Evolutionary conservation across 176 grass and related monocot species (phyloP).

Genomic region (Oryza punctata): DNA sequence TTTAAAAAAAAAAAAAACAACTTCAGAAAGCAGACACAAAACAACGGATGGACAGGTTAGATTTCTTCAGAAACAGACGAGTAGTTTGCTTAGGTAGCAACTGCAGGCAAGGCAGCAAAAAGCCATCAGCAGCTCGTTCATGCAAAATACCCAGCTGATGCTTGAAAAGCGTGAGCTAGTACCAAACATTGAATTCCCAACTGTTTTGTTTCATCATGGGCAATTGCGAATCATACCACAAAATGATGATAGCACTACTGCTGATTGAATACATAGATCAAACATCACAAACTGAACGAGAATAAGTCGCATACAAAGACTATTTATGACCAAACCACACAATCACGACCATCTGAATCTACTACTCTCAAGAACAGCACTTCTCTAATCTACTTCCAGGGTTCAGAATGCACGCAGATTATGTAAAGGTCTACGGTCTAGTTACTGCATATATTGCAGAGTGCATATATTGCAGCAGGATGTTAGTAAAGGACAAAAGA

Average conservation of each 20-base stretch:
- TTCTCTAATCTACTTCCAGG: not conserved
- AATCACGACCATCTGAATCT: not conserved
- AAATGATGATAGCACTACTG: not conserved
- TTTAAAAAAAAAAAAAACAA: no score
- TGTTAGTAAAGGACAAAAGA: not conserved
- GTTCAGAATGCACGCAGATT: not conserved
- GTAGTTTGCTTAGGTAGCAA: no score
- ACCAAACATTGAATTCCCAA: no score
- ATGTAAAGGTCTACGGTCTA: conserved; percentile 22
- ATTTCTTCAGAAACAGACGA: no score
- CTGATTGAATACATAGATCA: not conserved
- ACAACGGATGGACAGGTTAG: no score
- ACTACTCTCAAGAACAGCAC: not conserved
- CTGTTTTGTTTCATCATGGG: not conserved
- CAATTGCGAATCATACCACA: conserved; percentile 9
- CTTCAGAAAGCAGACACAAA: no score
- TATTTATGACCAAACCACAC: conserved; percentile 3
- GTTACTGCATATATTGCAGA: conserved; percentile 7
- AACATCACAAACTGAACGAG: not conserved
- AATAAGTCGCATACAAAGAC: conserved; percentile 8
- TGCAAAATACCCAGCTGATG: no score
- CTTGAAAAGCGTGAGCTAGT: no score
- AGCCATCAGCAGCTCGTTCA: not conserved
- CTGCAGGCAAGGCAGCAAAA: no score
- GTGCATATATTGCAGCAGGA: not conserved